A percentile compares a stretch with the other conserved stretches of the same genome.
Conservation (phyloP, 305 asterid species). For the Plantago lanceolata region DNA sequence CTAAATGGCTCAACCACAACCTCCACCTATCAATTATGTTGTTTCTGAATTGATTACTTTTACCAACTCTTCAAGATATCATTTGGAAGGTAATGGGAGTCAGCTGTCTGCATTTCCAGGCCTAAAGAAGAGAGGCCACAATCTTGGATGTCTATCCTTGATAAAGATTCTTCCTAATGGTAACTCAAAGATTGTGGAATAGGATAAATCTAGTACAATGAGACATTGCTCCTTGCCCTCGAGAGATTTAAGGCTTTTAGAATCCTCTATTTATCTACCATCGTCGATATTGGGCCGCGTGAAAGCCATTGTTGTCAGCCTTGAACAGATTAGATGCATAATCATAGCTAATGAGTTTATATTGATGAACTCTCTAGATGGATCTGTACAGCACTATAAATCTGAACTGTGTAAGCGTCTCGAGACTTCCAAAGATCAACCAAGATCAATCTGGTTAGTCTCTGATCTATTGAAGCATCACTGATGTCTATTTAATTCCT, state of each 20-base stretch:
- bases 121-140: constrained; percentile 84
- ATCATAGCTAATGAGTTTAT: constrained; percentile 97
- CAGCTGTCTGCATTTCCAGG: constrained; percentile 53
- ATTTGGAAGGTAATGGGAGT: constrained; percentile 35
- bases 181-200: constrained; percentile 64
- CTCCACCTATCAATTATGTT: constrained; percentile 30
- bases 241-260: constrained; percentile 96
- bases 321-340: constrained; percentile 92
- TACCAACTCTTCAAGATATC: constrained; percentile 32
- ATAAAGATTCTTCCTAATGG: constrained; percentile 79
- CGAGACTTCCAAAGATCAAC: constrained; percentile 63
- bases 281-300: constrained; percentile 98
- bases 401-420: constrained; percentile 90
- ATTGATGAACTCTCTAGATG: constrained; percentile 83
- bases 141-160: constrained; percentile 86
- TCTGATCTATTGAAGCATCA: constrained; percentile 10
- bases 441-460: constrained; percentile 75
- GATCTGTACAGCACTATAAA: constrained; percentile 70
- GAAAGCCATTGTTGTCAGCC: constrained; percentile 91
- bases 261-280: constrained; percentile 86
- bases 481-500: neutral
- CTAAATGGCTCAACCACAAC: constrained; percentile 58
- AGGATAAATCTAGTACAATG: constrained; percentile 84
- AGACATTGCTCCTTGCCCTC: constrained; percentile 92
- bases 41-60: constrained; percentile 36